These are phyloP conservation scores for Coniochaeta ligniaria DNA, from an alignment of 2,329 filamentous ascomycete species.

Conservation along the genomic window DNA sequence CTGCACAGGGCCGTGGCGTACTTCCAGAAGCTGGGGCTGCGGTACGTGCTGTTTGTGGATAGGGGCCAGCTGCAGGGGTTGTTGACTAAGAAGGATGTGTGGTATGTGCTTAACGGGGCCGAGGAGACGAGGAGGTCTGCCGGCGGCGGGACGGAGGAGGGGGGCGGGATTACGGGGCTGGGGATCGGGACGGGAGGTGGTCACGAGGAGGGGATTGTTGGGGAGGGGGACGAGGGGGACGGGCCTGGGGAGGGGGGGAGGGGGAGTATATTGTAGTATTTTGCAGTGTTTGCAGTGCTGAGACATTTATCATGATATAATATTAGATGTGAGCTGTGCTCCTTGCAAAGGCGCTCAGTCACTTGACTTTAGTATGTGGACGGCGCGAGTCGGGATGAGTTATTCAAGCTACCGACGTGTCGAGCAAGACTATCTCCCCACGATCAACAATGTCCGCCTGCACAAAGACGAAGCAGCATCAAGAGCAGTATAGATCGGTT, in stretches of 20 bases:
- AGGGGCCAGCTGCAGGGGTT: conserved; percentile 75
- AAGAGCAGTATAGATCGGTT: not conserved
- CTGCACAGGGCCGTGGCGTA: conserved; percentile 84
- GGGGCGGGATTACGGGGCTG: not conserved
- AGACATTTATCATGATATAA: not conserved
- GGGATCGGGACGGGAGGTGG: not conserved
- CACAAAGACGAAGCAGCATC: not conserved
- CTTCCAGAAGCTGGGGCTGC: conserved; percentile 88
- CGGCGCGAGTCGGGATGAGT: too few relatives aligned
- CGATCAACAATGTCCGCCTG: too few relatives aligned
- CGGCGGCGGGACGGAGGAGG: not conserved
- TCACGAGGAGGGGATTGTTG: not conserved
- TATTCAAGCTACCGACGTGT: too few relatives aligned
- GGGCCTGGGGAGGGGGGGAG: not conserved
- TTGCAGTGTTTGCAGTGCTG: not conserved
- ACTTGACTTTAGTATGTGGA: too few relatives aligned
- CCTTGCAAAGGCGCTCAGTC: not conserved
- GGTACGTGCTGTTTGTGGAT: conserved; percentile 84
- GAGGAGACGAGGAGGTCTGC: conserved; percentile 35
- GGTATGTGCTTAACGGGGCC: conserved; percentile 80
- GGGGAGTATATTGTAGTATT: not conserved
- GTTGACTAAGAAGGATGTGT: conserved; percentile 95
- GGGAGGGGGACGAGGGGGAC: not conserved
- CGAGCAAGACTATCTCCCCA: too few relatives aligned
- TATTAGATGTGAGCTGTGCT: not conserved